Conservation (phyloP, 2,329 filamentous ascomycete genomes). For the Xylaria sp. region DNA sequence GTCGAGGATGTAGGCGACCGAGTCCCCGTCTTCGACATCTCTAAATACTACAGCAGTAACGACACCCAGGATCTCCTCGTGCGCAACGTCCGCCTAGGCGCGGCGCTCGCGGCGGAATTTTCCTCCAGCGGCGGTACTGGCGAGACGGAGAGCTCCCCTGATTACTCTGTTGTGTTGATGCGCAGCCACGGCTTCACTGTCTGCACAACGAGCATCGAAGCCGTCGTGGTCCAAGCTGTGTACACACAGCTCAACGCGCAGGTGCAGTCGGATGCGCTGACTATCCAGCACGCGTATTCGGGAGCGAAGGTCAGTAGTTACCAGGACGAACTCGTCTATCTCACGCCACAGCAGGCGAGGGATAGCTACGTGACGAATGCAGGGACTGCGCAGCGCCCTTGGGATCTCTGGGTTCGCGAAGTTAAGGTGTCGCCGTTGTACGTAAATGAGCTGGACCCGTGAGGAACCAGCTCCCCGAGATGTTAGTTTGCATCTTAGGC, state of each 20-base stretch:
- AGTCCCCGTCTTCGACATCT: slow-evolving; percentile 38
- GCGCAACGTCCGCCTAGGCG: slow-evolving; percentile 35
- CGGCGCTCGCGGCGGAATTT: slow-evolving; percentile 34
- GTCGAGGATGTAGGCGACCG: slow-evolving; percentile 12
- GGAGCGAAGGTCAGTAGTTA: neutral
- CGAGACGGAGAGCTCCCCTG: neutral
- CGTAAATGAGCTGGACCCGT: slow-evolving; percentile 11
- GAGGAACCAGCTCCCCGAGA: neutral
- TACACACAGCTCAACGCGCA: slow-evolving; percentile 33
- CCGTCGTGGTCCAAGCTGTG: slow-evolving; percentile 35
- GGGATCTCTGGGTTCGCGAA: slow-evolving; percentile 27
- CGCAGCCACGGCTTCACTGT: slow-evolving; percentile 39
- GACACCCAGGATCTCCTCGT: slow-evolving; percentile 36
- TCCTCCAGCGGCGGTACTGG: neutral
- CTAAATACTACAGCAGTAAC: slow-evolving; percentile 26
- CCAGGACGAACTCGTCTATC: neutral
- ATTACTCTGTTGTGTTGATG: slow-evolving; percentile 34
- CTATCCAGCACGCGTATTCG: neutral
- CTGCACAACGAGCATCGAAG: slow-evolving; percentile 30
- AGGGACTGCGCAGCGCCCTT: slow-evolving; percentile 11
- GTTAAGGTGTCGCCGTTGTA: slow-evolving; percentile 26
- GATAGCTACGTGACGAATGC: slow-evolving; percentile 8
- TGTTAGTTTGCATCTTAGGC: neutral
- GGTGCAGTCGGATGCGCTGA: slow-evolving; percentile 25
- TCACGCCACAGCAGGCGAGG: slow-evolving; percentile 14